Conservation (phyloP, 1,284 basidiomycete genomes). For the Porodaedalea pini region DNA sequence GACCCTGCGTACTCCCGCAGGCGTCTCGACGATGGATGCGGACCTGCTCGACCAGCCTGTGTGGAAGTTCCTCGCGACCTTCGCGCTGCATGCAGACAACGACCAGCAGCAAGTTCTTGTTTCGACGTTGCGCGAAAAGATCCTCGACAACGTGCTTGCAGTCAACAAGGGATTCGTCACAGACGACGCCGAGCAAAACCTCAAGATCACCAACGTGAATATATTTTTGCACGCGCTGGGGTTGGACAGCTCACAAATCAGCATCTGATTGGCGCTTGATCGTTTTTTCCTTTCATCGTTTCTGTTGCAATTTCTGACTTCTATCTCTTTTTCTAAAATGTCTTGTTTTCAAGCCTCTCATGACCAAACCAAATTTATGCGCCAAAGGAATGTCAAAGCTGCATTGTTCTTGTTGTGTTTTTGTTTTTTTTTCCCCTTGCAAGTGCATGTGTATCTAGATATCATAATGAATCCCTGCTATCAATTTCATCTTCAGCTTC, state of each 20-base stretch:
- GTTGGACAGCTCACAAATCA: constrained; percentile 79
- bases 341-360: background rate
- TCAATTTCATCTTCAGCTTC: constrained; percentile 8
- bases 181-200: constrained; percentile 64
- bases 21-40: constrained; percentile 36
- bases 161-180: constrained; percentile 71
- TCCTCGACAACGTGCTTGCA: constrained; percentile 80
- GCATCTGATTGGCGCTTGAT: constrained; percentile 38
- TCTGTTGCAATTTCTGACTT: background rate
- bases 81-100: constrained; percentile 81
- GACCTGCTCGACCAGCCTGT: constrained; percentile 87
- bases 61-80: constrained; percentile 87
- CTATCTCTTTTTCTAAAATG: background rate
- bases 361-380: background rate
- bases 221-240: constrained; percentile 82
- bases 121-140: constrained; percentile 84
- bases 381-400: background rate
- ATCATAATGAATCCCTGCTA: constrained; percentile 15
- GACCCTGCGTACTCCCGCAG: constrained; percentile 35
- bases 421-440: constrained; percentile 3
- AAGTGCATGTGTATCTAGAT: constrained; percentile 19
- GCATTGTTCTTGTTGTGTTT: constrained; percentile 5
- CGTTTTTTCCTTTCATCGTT: background rate
- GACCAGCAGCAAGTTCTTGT: constrained; percentile 92
- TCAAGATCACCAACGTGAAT: constrained; percentile 79